phyloP scores from a whole-genome alignment of 495 filamentous ascomycete genomes.

The Aspergillus ellipticus region DNA sequence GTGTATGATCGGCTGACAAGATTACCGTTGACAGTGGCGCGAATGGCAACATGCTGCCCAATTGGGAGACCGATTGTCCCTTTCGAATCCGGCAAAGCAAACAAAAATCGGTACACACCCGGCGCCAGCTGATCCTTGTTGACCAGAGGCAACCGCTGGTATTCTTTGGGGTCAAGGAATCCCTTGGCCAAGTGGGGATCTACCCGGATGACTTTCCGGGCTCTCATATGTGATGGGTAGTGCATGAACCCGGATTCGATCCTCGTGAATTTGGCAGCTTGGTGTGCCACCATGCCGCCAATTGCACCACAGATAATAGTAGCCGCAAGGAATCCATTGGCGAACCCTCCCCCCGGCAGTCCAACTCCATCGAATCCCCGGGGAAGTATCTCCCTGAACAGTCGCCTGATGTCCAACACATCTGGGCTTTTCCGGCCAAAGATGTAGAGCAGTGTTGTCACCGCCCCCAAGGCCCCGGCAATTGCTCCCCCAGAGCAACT shows the following conservation, averaged over 20 bases:
- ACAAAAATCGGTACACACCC: conserved; percentile 47
- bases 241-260: conserved; percentile 35
- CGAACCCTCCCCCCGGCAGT: conserved; percentile 25
- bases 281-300: conserved; percentile 20
- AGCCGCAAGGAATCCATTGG: conserved; percentile 35
- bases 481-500: not conserved
- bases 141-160: conserved; percentile 41
- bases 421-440: not conserved
- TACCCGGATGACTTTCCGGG: conserved; percentile 20
- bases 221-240: conserved; percentile 39
- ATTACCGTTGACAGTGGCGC: conserved; percentile 39
- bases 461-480: not conserved
- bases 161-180: conserved; percentile 45
- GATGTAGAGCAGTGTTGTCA: not conserved
- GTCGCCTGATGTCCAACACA: not conserved
- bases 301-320: conserved; percentile 22
- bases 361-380: conserved; percentile 8
- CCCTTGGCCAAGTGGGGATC: conserved; percentile 33
- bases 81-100: conserved; percentile 39
- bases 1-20: conserved; percentile 47
- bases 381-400: not conserved
- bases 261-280: conserved; percentile 25
- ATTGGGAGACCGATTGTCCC: conserved; percentile 48
- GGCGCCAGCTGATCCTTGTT: conserved; percentile 39
- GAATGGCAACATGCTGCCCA: conserved; percentile 52